phyloP scores from a whole-genome alignment of 208 protist genomes.

The Leishmania turanica region DNA sequence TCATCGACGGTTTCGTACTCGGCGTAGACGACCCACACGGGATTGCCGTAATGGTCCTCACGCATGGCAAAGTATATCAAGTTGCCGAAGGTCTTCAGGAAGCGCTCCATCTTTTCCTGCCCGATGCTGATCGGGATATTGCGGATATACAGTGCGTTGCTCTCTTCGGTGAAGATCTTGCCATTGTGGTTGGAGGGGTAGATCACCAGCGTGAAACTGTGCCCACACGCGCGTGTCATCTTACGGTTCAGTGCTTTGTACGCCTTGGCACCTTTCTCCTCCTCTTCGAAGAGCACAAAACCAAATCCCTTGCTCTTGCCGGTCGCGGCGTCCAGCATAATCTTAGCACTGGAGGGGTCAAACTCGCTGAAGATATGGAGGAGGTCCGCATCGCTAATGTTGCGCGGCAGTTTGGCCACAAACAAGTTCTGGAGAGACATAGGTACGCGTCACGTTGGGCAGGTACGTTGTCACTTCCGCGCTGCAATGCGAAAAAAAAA shows the following conservation, averaged over 20 bases:
- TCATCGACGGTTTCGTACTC: slow-evolving; percentile 74
- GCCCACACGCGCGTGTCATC: slow-evolving; percentile 39
- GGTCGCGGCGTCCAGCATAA: slow-evolving; percentile 85
- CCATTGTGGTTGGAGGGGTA: slow-evolving; percentile 82
- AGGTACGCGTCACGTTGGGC: too few relatives aligned
- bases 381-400: slow-evolving; percentile 77
- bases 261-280: slow-evolving; percentile 79
- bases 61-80: slow-evolving; percentile 80
- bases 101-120: slow-evolving; percentile 59
- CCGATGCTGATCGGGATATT: slow-evolving; percentile 73
- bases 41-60: slow-evolving; percentile 79
- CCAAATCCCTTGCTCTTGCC: slow-evolving; percentile 94
- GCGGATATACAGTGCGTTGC: slow-evolving; percentile 75
- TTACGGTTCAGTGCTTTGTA: slow-evolving; percentile 67
- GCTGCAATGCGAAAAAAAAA: neutral
- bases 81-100: slow-evolving; percentile 62
- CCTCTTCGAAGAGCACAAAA: slow-evolving; percentile 94
- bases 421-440: slow-evolving; percentile 60
- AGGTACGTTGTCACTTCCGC: too few relatives aligned
- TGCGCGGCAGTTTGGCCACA: slow-evolving; percentile 91
- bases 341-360: slow-evolving; percentile 84
- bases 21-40: slow-evolving; percentile 83
- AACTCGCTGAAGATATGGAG: slow-evolving; percentile 66
- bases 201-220: slow-evolving; percentile 75
- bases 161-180: slow-evolving; percentile 48